Base-by-base conservation (phyloP, 257 asterid genomes). In the Gentiana dahurica region DNA sequence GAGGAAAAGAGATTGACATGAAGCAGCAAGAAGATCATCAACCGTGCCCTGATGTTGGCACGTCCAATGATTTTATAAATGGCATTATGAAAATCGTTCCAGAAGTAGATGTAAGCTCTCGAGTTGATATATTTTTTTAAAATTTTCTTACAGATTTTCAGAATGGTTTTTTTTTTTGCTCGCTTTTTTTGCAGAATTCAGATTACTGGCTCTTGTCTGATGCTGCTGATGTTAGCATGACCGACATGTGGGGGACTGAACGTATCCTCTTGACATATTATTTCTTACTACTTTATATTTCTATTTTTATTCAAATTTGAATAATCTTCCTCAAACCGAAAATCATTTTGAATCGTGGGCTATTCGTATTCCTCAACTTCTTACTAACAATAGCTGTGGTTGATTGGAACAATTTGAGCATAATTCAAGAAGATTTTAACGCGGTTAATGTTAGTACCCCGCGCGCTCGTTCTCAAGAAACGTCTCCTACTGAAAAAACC, bases 71-170 rank as follows among this genome's bases (percentile, higher is more conserved):
- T 65, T 78, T 79, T 55, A 76, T 74, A 67, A 73, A 75, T 54
- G 95, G 95, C 68, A 85, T 91, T 60, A 75, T 87, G 85, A 87
- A 85, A 67, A 85, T 91, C 49, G 88, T 80, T 53, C 95, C 98
- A 3, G 88, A 85, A 53, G 94, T 87, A 55, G 85, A 87, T 68
- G 98, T 91, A 78, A 91, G 98, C 75, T 70, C 13, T 49, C 62
- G 49, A 43, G 63, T 7, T 12, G 38, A 24, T 24, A 24, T 0
- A 24, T 24, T 24, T 24, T 24, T 1, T 51, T 12, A 24, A 36
- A 11, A 34, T 15, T 45, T n/a, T 10, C 5, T 59, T 59, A 46
- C 44, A 11, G 1, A 12, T 9, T 53, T 53, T 5, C 3, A 41
- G 6, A 5, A 41, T 41, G 8, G 6, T 41, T 41, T 41, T 5